Conservation (phyloP, 2,329 filamentous ascomycete species). For the Metarhizium guizhouense region DNA sequence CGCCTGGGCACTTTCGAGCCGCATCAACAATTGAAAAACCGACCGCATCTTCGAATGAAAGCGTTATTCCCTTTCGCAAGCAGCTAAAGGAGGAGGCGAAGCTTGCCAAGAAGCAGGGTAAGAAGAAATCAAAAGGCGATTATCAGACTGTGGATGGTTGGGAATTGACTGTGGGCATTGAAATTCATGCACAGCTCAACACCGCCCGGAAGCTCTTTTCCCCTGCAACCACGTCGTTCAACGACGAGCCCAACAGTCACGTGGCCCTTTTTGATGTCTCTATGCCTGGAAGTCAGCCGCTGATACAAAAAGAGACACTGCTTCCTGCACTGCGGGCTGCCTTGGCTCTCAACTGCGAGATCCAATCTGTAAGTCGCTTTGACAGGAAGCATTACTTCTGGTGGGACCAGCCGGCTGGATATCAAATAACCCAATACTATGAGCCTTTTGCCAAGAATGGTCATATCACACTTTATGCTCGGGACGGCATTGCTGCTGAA, state of each 20-base stretch:
- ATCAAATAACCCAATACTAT: slow-evolving; percentile 98
- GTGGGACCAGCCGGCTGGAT: slow-evolving; percentile 93
- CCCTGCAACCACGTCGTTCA: slow-evolving; percentile 52
- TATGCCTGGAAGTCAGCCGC: slow-evolving; percentile 79
- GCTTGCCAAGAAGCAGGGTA: slow-evolving; percentile 56
- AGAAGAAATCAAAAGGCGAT: slow-evolving; percentile 35
- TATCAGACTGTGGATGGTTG: slow-evolving; percentile 56
- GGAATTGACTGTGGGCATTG: slow-evolving; percentile 93
- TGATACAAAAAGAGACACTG: slow-evolving; percentile 74
- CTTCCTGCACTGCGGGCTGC: slow-evolving; percentile 88
- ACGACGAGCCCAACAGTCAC: slow-evolving; percentile 71
- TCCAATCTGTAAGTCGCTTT: slow-evolving; percentile 73
- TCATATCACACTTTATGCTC: slow-evolving; percentile 55
- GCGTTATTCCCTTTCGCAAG: slow-evolving; percentile 53
- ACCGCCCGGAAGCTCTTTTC: slow-evolving; percentile 87
- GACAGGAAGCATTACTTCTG: slow-evolving; percentile 99
- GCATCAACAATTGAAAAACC: slow-evolving; percentile 6
- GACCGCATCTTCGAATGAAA: slow-evolving; percentile 10
- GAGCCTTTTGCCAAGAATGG: slow-evolving; percentile 63
- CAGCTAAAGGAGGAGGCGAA: slow-evolving; percentile 64
- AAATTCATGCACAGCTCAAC: slow-evolving; percentile 95
- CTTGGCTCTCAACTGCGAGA: slow-evolving; percentile 68
- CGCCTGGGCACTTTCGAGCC: not conserved
- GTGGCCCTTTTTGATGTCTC: slow-evolving; percentile 84
- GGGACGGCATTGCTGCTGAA: slow-evolving; percentile 72